Percentiles rank a stretch among this genome's conserved stretches.
Conservation (phyloP, 2,329 filamentous ascomycete species). For the Verticillium dahliae region DNA sequence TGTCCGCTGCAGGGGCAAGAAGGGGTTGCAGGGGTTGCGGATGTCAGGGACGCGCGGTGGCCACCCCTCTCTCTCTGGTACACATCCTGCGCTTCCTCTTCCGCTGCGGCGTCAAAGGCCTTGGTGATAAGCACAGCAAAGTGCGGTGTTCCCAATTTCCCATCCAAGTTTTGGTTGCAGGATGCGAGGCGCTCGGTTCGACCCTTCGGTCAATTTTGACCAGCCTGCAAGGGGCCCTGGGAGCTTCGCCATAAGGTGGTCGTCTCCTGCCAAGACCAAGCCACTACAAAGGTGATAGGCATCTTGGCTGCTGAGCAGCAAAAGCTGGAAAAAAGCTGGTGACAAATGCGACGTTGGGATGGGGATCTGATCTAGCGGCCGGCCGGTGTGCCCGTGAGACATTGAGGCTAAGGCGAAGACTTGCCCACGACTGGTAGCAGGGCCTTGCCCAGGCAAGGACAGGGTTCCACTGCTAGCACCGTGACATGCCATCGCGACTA, state of each 20-base stretch:
- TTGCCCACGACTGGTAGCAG: background rate
- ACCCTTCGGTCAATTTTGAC: background rate
- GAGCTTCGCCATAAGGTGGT: background rate
- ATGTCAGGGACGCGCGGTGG: background rate
- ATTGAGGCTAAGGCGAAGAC: background rate
- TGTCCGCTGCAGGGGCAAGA: background rate
- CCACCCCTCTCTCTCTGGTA: background rate
- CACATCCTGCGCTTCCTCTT: background rate
- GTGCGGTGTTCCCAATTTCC: slow-evolving; percentile 2
- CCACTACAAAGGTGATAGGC: background rate
- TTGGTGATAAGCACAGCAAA: background rate
- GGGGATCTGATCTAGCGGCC: background rate
- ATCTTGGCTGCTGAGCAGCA: background rate
- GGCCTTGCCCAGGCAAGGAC: background rate
- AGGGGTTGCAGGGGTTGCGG: background rate
- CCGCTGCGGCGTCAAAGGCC: background rate
- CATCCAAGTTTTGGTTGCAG: slow-evolving; percentile 5
- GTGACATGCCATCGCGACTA: background rate
- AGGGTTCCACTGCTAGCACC: background rate
- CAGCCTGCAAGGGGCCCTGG: background rate
- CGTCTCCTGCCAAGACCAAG: background rate
- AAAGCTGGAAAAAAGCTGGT: background rate
- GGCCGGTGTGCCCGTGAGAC: background rate
- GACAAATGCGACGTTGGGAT: background rate
- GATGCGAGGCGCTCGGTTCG: background rate